These are phyloP conservation scores for Erodium trifolium DNA, from an alignment of 441 rosid genomes.

Conservation along the genomic window DNA sequence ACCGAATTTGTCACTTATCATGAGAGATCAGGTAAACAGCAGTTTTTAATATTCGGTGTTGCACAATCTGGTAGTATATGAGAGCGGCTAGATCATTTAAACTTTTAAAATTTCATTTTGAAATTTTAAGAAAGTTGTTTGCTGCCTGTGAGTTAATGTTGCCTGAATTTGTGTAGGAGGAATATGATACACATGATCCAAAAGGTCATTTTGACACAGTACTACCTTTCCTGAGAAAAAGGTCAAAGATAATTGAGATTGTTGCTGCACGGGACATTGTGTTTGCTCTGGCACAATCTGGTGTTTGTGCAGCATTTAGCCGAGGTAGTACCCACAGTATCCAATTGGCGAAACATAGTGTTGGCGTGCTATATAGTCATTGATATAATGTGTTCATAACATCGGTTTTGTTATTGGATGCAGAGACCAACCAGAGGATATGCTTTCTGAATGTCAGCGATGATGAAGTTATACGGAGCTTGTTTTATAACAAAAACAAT, in stretches of 20 bases:
- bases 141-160: background rate
- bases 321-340: constrained; percentile 41
- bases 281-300: constrained; percentile 28
- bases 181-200: constrained; percentile 90
- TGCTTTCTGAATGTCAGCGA: constrained; percentile 43
- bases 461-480: constrained; percentile 44
- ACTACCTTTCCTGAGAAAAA: constrained; percentile 75
- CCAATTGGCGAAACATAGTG: background rate
- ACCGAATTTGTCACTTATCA: too few relatives aligned
- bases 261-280: constrained; percentile 89
- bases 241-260: constrained; percentile 91
- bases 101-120: background rate
- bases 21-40: background rate
- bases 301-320: constrained; percentile 88
- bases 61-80: background rate
- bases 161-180: constrained; percentile 39
- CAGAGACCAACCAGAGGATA: constrained; percentile 44
- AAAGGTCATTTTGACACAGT: constrained; percentile 58
- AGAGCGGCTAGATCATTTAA: background rate
- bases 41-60: background rate
- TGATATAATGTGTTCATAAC: background rate
- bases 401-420: background rate
- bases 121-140: background rate
- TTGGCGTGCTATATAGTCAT: background rate
- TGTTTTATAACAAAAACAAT: constrained; percentile 47